These are phyloP conservation scores for Calycina herbarum DNA, from an alignment of 2,329 filamentous ascomycete species.

Conservation along the genomic window DNA sequence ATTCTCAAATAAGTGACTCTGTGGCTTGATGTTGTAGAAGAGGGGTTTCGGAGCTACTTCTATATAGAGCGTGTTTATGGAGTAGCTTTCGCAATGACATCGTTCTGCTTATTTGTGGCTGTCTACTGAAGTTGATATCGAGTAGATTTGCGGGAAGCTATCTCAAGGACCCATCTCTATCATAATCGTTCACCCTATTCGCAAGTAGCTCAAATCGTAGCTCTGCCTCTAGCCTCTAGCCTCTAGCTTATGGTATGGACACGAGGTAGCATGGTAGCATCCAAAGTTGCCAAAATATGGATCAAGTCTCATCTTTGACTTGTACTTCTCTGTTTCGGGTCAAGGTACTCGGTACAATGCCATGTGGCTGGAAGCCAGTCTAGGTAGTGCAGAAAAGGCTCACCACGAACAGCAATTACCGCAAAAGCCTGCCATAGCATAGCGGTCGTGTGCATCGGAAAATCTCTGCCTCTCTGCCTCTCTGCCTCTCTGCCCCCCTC, in stretches of 20 bases:
- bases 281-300: not conserved
- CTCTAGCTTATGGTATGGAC: not conserved
- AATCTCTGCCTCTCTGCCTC: not conserved
- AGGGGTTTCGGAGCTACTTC: not conserved
- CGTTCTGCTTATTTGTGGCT: not conserved
- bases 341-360: not conserved
- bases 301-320: no score
- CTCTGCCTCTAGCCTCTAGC: not conserved
- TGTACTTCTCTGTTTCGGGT: not conserved
- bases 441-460: constrained; percentile 10
- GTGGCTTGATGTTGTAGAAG: not conserved
- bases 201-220: not conserved
- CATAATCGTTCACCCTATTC: not conserved
- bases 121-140: not conserved
- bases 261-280: no score
- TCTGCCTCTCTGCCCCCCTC: not conserved
- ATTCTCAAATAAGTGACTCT: not conserved
- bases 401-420: constrained; percentile 11
- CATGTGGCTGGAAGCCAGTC: not conserved
- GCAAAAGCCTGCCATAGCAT: not conserved
- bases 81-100: no score
- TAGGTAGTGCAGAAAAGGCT: constrained; percentile 8
- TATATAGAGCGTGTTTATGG: no score
- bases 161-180: not conserved
- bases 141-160: constrained; percentile 2